phyloP scores from a whole-genome alignment of 768 basidiomycete genomes.

The Russula compacta region DNA sequence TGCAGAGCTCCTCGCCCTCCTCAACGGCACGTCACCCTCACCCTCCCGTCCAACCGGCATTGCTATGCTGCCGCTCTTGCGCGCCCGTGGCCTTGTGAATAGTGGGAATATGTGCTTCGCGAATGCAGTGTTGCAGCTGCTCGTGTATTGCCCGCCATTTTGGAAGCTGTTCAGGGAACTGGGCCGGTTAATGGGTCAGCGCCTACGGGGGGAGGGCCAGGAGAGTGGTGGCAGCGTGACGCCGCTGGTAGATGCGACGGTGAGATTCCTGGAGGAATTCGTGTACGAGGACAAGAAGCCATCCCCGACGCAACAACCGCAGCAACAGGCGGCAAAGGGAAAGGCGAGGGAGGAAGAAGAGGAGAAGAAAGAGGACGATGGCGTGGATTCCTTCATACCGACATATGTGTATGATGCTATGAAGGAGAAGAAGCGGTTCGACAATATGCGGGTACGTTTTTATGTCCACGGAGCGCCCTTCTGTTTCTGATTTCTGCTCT shows the following conservation, averaged over 20 bases:
- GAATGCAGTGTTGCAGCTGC: constrained; percentile 84
- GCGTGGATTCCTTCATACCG: constrained; percentile 70
- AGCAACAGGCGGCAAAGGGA: constrained; percentile 21
- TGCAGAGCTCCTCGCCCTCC: constrained; percentile 44
- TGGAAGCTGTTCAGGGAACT: constrained; percentile 67
- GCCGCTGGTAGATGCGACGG: constrained; percentile 58
- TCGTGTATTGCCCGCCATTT: constrained; percentile 87
- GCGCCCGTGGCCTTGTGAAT: constrained; percentile 81
- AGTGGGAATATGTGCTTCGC: constrained; percentile 98
- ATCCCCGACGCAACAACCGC: constrained; percentile 15
- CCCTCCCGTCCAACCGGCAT: constrained; percentile 12
- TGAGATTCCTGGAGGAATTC: constrained; percentile 77
- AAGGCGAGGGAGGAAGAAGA: constrained; percentile 34
- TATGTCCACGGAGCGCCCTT: too few species aligned
- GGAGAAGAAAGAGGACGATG: constrained; percentile 40
- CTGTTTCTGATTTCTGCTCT: background rate
- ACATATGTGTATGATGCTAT: constrained; percentile 85
- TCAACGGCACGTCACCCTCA: constrained; percentile 34
- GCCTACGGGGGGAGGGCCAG: constrained; percentile 25
- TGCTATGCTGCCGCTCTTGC: constrained; percentile 32
- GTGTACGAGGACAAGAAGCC: constrained; percentile 26
- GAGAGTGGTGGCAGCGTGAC: constrained; percentile 26
- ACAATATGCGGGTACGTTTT: constrained; percentile 73
- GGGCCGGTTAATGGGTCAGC: constrained; percentile 37
- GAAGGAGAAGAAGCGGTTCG: constrained; percentile 89